Percentiles rank a stretch among this genome's conserved stretches.
phyloP scores from a whole-genome alignment of 2,329 filamentous ascomycete species.

The Meredithiella fracta region DNA sequence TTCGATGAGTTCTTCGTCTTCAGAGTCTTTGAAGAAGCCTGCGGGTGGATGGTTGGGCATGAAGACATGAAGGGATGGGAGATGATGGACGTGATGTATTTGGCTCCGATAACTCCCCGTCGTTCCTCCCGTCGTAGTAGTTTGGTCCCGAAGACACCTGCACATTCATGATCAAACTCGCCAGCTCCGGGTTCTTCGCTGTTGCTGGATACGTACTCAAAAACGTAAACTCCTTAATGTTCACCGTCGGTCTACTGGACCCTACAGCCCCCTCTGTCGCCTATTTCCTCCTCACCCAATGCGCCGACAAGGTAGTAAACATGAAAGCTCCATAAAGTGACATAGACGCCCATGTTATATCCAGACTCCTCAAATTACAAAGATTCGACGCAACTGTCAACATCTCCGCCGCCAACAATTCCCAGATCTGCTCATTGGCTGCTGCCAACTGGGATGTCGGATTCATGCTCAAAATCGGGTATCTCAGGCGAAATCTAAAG shows the following conservation, averaged over 20 bases:
- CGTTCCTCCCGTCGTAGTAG: too few species aligned
- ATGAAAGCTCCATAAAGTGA: slow-evolving; percentile 58
- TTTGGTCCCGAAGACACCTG: not conserved
- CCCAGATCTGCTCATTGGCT: slow-evolving; percentile 48
- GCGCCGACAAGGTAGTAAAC: slow-evolving; percentile 53
- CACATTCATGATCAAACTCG: not conserved
- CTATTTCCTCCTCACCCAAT: slow-evolving; percentile 48
- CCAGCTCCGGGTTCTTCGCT: not conserved
- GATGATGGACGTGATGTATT: not conserved
- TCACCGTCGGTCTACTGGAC: not conserved
- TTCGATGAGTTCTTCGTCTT: not conserved
- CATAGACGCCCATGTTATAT: slow-evolving; percentile 63
- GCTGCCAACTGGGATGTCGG: slow-evolving; percentile 38
- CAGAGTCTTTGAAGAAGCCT: not conserved
- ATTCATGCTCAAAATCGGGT: slow-evolving; percentile 43
- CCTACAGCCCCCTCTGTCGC: slow-evolving; percentile 42
- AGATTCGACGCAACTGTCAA: slow-evolving; percentile 43
- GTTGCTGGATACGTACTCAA: not conserved
- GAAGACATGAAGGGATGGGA: slow-evolving; percentile 1
- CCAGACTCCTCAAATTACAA: slow-evolving; percentile 48
- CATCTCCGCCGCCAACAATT: slow-evolving; percentile 48
- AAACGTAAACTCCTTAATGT: slow-evolving; percentile 4
- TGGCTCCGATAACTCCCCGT: not conserved
- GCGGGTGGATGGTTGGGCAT: slow-evolving; percentile 7
- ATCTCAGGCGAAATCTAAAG: slow-evolving; percentile 41